These are phyloP conservation scores for Neurospora sublineolata DNA, from an alignment of 495 filamentous ascomycete species.

Conservation along the genomic window DNA sequence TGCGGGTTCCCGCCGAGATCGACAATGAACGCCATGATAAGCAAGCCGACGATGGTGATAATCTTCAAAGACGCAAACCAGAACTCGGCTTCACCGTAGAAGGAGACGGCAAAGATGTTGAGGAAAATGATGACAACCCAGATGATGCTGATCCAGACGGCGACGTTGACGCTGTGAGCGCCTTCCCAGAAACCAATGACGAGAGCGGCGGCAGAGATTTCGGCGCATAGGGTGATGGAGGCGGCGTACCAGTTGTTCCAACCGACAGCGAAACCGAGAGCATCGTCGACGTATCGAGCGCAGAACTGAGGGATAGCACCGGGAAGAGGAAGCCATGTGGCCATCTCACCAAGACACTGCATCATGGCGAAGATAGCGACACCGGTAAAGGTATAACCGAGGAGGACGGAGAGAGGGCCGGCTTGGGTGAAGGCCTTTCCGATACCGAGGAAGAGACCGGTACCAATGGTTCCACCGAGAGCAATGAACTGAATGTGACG, in stretches of 20 bases:
- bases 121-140: constrained; percentile 17
- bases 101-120: constrained; percentile 22
- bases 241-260: constrained; percentile 44
- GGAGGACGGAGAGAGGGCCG: constrained; percentile 48
- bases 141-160: constrained; percentile 41
- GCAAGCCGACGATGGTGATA: constrained; percentile 48
- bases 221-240: constrained; percentile 23
- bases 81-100: constrained; percentile 46
- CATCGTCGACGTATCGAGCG: constrained; percentile 56
- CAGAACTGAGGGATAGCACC: constrained; percentile 47
- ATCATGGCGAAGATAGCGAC: constrained; percentile 19
- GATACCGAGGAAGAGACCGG: constrained; percentile 52
- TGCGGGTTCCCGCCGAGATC: constrained; percentile 46
- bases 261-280: constrained; percentile 64
- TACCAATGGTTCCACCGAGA: constrained; percentile 52
- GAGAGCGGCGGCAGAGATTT: constrained; percentile 28
- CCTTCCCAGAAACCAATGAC: constrained; percentile 38
- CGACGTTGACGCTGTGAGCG: constrained; percentile 24
- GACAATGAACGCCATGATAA: constrained; percentile 51
- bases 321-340: constrained; percentile 48
- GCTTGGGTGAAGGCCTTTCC: constrained; percentile 45
- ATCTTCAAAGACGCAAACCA: constrained; percentile 47
- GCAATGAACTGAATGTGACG: constrained; percentile 53
- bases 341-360: constrained; percentile 40
- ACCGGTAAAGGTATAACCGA: constrained; percentile 28